Base-by-base conservation (phyloP, 164 flowering plant genomes). In the Stephania yunnanensis region DNA sequence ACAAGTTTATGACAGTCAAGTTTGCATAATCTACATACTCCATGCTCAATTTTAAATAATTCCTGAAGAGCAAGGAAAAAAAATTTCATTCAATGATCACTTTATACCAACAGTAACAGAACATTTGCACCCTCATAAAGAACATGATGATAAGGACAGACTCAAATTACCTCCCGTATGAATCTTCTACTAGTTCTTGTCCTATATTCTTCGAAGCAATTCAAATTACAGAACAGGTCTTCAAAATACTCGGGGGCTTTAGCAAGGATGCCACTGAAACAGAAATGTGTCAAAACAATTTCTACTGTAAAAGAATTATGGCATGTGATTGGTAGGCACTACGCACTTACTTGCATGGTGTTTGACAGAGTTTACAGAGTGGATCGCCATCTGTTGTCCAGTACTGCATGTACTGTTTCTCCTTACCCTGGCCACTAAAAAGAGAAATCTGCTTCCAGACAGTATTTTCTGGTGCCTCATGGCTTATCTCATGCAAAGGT, bases 361-460 rank as follows among this genome's bases (percentile, higher is more conserved):
- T 78, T 85, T 92, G 98, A 75, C 98, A 95, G 64, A 93, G 95
- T 82, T 93, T 95, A 85, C 99, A 95, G 73, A 95, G 97, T 73
- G 99, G 99, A 81, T 93, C 96, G 77, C 86, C 90, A 25, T 46
- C 76, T 44, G 80, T 13, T 13, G 88, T 82, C 95, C 97, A 91
- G 42, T 84, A 93, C 82, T 95, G 99, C 66, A 81, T 75, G 74
- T 91, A 93, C 50, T 83, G 83, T 80, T 83, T 91, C 76, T 85
- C 91, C 80, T 87, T 89, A 19, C 84, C 73, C 77, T 52, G 63
- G 53, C 89, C 87, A 81, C 83, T 73, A 46, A 75, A 73, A 5
- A 95, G 85, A 74, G 75, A 79, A 75, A 95, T 83, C 78, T 82
- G 88, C 81, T 83, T 92, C 98, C 95, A 90, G 15, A 76, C 68